These are phyloP conservation scores for Staphylotrichum tortipilum DNA, from an alignment of 495 filamentous ascomycete genomes.

Conservation along the genomic window DNA sequence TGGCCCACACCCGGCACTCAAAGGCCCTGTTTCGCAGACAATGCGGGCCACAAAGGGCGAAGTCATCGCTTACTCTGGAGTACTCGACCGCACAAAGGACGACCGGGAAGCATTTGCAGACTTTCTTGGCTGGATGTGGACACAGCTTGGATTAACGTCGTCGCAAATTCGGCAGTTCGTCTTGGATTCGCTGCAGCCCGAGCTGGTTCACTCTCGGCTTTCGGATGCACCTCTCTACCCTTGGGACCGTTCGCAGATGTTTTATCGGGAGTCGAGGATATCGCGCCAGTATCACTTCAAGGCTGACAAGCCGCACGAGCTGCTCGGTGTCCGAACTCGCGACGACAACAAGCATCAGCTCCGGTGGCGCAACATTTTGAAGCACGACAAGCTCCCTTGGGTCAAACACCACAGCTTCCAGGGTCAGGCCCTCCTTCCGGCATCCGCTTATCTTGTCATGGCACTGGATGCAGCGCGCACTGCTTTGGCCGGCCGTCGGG, in stretches of 20 bases:
- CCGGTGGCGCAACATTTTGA: constrained; percentile 41
- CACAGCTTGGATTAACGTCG: constrained; percentile 22
- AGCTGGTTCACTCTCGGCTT: constrained; percentile 19
- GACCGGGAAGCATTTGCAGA: constrained; percentile 36
- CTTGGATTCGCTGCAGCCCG: constrained; percentile 24
- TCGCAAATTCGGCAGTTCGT: constrained; percentile 28
- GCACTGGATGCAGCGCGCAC: constrained; percentile 33
- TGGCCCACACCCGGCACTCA: constrained; percentile 49
- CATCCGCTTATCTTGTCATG: constrained; percentile 39
- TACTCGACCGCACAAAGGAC: constrained; percentile 30
- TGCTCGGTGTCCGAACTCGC: constrained; percentile 38
- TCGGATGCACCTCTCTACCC: constrained; percentile 34
- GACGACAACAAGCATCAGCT: constrained; percentile 35
- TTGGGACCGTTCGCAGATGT: constrained; percentile 40
- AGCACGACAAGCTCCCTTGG: constrained; percentile 36
- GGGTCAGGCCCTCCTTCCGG: constrained; percentile 35
- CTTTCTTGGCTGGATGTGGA: constrained; percentile 45
- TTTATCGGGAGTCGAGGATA: constrained; percentile 42
- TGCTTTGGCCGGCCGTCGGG: constrained; percentile 18
- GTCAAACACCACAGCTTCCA: constrained; percentile 35
- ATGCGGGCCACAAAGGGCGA: constrained; percentile 22
- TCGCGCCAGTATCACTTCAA: constrained; percentile 38
- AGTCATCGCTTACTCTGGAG: constrained; percentile 31
- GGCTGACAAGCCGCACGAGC: constrained; percentile 31
- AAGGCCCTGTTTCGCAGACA: constrained; percentile 37